Evolutionary conservation across 345 rosid genomes (phyloP).

Genomic region (Euphorbia pulcherrima): DNA sequence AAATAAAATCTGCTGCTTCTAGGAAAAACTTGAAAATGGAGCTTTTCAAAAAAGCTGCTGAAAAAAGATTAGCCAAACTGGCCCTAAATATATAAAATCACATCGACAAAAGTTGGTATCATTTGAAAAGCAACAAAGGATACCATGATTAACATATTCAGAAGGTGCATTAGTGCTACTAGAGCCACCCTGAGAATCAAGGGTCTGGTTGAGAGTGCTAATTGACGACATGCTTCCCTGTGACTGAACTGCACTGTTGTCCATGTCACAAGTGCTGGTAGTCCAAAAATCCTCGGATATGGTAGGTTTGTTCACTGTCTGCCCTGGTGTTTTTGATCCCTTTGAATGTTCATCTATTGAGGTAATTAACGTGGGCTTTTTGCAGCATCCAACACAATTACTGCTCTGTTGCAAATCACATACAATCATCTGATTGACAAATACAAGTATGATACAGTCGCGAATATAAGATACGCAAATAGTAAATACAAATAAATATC

Average conservation of each 20-base stretch:
- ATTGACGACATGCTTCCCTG: conserved; percentile 33
- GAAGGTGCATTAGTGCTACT: conserved; percentile 36
- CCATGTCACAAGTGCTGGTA: conserved; percentile 33
- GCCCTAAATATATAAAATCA: neutral
- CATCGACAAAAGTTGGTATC: neutral
- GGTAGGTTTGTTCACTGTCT: conserved; percentile 21
- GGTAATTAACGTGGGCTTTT: conserved; percentile 18
- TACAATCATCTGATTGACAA: conserved; percentile 26
- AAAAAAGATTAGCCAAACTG: too few relatives aligned
- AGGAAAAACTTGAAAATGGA: too few relatives aligned
- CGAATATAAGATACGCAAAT: neutral
- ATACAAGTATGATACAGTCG: conserved; percentile 7
- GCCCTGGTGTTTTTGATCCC: conserved; percentile 3
- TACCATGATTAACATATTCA: conserved; percentile 76
- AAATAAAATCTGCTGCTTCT: too few relatives aligned
- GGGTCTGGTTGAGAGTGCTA: conserved; percentile 23
- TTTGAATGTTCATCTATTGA: conserved; percentile 15
- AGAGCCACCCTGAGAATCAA: conserved; percentile 22
- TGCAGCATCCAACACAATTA: conserved; percentile 32
- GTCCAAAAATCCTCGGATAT: conserved; percentile 29
- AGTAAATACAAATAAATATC: neutral
- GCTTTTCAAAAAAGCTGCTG: too few relatives aligned
- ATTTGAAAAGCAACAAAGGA: conserved; percentile 19
- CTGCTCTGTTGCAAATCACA: conserved; percentile 78
- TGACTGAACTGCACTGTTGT: conserved; percentile 31